Percentiles rank a stretch among this genome's conserved stretches.
Evolutionary conservation across 306 rosid genomes (phyloP).

Genomic region (Cucurbita argyrosperma): DNA sequence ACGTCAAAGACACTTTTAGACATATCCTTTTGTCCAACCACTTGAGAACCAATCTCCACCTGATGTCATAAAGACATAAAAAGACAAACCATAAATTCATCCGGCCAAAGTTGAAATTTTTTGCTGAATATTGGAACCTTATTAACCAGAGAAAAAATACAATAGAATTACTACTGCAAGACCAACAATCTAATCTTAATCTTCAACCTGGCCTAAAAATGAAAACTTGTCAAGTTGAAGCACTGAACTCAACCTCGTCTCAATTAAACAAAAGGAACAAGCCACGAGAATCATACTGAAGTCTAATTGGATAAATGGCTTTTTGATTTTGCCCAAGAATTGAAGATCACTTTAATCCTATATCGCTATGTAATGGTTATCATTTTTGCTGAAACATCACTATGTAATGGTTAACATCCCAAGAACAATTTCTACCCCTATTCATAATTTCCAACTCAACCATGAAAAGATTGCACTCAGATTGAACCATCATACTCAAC

Average conservation of each 20-base stretch:
- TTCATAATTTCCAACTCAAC: not conserved
- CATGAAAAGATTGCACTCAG: not conserved
- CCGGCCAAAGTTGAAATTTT: not conserved
- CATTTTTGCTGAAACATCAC: not conserved
- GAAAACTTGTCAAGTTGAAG: not conserved
- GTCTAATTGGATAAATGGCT: not conserved
- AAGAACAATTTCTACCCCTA: not conserved
- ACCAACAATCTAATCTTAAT: not conserved
- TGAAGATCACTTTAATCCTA: not conserved
- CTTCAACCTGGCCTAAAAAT: not conserved
- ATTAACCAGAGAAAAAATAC: not conserved
- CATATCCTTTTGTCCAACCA: conserved; percentile 77
- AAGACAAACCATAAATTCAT: not conserved
- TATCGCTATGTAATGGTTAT: not conserved
- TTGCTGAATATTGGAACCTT: not conserved
- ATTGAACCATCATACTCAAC: not conserved
- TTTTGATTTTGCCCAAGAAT: not conserved
- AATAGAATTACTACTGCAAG: no score
- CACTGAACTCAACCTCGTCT: not conserved
- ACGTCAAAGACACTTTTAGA: conserved; percentile 55
- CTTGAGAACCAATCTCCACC: conserved; percentile 78
- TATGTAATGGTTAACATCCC: not conserved
- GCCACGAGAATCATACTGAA: not conserved
- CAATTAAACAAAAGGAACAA: not conserved
- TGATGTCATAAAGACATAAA: conserved; percentile 27